These are phyloP conservation scores for Alternaria dauci DNA, from an alignment of 2,329 filamentous ascomycete species.

Conservation along the genomic window DNA sequence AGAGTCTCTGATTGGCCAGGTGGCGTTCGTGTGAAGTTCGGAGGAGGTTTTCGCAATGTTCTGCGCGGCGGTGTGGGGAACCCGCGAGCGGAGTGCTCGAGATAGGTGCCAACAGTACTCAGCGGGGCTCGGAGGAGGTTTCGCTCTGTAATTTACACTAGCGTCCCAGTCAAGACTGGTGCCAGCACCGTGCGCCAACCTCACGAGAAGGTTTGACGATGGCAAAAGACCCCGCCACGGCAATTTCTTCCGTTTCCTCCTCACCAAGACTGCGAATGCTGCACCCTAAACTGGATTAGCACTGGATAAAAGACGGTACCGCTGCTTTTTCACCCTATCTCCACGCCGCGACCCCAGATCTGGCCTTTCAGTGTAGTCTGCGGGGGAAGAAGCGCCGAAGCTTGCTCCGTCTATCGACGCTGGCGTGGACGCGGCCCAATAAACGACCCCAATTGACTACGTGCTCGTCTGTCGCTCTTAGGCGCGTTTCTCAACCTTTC, in stretches of 20 bases:
- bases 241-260: background rate
- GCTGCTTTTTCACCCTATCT: background rate
- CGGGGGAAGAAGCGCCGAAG: background rate
- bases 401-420: background rate
- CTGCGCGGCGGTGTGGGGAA: conserved; percentile 2
- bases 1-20: background rate
- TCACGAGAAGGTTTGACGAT: background rate
- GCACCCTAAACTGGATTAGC: background rate
- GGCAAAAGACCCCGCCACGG: background rate
- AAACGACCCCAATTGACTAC: background rate
- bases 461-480: background rate
- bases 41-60: background rate
- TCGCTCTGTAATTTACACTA: conserved; percentile 5
- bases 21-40: background rate
- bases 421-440: background rate
- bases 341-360: background rate
- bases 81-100: conserved; percentile 6
- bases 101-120: conserved; percentile 4
- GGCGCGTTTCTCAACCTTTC: background rate
- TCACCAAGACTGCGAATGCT: background rate
- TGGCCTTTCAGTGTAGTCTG: background rate
- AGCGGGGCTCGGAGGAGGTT: conserved; percentile 18
- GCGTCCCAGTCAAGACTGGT: background rate
- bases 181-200: background rate
- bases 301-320: background rate